phyloP scores from a whole-genome alignment of 2,329 filamentous ascomycete species.

The Fusarium hainanense region DNA sequence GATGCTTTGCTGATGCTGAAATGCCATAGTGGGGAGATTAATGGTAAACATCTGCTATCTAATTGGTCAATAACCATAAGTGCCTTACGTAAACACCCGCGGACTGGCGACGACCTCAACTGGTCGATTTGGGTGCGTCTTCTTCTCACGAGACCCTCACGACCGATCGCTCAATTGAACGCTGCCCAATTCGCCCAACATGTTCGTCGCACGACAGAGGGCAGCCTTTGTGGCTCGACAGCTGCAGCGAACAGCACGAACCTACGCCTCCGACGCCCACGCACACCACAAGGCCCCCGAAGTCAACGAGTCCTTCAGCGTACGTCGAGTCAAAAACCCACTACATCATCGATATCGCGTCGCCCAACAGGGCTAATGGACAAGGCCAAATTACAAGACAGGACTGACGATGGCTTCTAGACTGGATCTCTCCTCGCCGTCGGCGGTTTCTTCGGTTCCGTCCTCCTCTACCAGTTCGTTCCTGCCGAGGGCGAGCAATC shows the following conservation, averaged over 20 bases:
- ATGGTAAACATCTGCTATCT: conserved; percentile 34
- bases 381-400: conserved; percentile 7
- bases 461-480: conserved; percentile 61
- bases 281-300: conserved; percentile 59
- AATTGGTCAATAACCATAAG: conserved; percentile 38
- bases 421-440: conserved; percentile 60
- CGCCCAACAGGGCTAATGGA: background rate
- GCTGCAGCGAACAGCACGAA: conserved; percentile 56
- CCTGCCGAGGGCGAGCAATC: conserved; percentile 64
- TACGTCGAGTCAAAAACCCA: conserved; percentile 57
- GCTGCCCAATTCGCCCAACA: conserved; percentile 48
- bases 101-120: conserved; percentile 47
- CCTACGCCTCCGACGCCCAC: conserved; percentile 66
- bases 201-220: conserved; percentile 60
- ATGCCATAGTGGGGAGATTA: conserved; percentile 4
- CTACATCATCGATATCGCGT: conserved; percentile 28
- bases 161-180: conserved; percentile 51
- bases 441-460: conserved; percentile 57
- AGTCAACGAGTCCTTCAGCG: conserved; percentile 67
- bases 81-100: conserved; percentile 48
- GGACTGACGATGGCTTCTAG: conserved; percentile 50
- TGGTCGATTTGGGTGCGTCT: conserved; percentile 39
- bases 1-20: background rate
- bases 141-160: conserved; percentile 42
- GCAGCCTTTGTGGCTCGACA: conserved; percentile 53